phyloP scores from a whole-genome alignment of 2,329 filamentous ascomycete genomes.

The Aspergillus hiratsukae region DNA sequence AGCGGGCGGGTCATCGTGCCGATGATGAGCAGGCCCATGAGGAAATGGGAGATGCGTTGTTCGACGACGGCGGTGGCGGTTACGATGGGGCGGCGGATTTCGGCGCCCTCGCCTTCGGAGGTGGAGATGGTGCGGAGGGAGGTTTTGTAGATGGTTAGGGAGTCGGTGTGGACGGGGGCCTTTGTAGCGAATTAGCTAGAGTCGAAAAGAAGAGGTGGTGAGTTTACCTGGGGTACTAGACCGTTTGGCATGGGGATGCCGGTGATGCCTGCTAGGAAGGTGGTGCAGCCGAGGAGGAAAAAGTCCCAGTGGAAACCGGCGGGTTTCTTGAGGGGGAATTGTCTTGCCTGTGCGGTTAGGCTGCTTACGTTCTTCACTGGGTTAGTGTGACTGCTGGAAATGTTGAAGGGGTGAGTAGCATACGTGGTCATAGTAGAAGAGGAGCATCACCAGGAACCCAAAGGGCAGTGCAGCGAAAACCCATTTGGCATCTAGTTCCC shows the following conservation, averaged over 20 bases:
- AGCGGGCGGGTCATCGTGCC: constrained; percentile 72
- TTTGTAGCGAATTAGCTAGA: no score
- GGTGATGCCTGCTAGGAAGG: constrained; percentile 65
- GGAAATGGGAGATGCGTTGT: constrained; percentile 71
- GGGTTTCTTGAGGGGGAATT: constrained; percentile 72
- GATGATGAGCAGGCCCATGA: constrained; percentile 69
- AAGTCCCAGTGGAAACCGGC: constrained; percentile 80
- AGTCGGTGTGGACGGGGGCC: constrained; percentile 57
- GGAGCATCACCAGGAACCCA: constrained; percentile 69
- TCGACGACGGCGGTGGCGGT: constrained; percentile 47
- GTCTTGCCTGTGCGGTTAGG: constrained; percentile 71
- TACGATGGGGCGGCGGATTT: constrained; percentile 54
- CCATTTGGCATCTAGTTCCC: constrained; percentile 65
- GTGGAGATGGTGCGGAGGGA: constrained; percentile 63
- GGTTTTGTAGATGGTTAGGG: constrained; percentile 65
- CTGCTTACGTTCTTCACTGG: constrained; percentile 59
- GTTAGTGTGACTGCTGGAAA: not conserved
- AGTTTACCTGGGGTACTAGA: constrained; percentile 50
- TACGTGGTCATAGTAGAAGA: constrained; percentile 87
- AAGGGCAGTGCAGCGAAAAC: constrained; percentile 79
- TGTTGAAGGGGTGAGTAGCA: constrained; percentile 43
- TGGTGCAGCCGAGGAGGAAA: constrained; percentile 71
- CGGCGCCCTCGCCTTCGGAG: constrained; percentile 50
- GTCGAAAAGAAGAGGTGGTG: no score
- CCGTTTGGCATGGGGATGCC: constrained; percentile 75